These are phyloP conservation scores for Pythium dissimile DNA, from an alignment of 352 stramenopile genomes.

Conservation along the genomic window DNA sequence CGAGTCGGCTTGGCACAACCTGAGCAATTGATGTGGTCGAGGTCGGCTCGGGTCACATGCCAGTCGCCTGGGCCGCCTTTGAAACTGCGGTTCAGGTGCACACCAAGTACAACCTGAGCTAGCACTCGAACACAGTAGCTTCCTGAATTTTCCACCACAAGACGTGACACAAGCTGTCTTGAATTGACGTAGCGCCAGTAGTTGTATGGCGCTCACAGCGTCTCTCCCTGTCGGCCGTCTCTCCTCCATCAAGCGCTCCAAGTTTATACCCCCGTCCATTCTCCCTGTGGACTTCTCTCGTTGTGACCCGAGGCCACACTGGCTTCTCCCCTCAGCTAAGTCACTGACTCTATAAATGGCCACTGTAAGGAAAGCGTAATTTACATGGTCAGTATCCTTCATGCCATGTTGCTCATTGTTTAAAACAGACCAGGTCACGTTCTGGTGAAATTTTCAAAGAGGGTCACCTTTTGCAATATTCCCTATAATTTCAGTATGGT, in stretches of 20 bases:
- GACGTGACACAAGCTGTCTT: slow-evolving; percentile 6
- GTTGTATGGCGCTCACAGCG: slow-evolving; percentile 2
- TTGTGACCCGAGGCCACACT: neutral
- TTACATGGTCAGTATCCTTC: slow-evolving; percentile 1
- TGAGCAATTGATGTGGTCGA: slow-evolving; percentile 4
- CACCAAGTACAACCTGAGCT: slow-evolving; percentile 2
- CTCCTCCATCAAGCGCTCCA: slow-evolving; percentile 3
- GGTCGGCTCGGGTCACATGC: slow-evolving; percentile 3
- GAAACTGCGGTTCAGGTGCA: neutral
- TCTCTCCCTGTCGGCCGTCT: slow-evolving; percentile 1
- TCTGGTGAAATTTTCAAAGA: too few relatives aligned
- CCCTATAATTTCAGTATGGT: too few relatives aligned
- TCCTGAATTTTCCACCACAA: slow-evolving; percentile 3
- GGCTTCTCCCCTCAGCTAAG: neutral
- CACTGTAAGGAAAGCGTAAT: slow-evolving; percentile 2
- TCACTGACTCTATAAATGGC: slow-evolving; percentile 7
- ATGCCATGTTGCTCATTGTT: too few relatives aligned
- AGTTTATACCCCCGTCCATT: neutral
- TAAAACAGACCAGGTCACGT: neutral
- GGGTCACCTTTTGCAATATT: too few relatives aligned
- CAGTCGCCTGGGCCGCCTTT: slow-evolving; percentile 1
- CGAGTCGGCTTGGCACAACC: neutral
- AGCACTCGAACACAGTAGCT: slow-evolving; percentile 1
- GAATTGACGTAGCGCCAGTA: slow-evolving; percentile 1
- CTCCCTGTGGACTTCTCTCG: neutral